These are phyloP conservation scores for Venturia nashicola DNA, from an alignment of 2,329 filamentous ascomycete species.

Conservation along the genomic window DNA sequence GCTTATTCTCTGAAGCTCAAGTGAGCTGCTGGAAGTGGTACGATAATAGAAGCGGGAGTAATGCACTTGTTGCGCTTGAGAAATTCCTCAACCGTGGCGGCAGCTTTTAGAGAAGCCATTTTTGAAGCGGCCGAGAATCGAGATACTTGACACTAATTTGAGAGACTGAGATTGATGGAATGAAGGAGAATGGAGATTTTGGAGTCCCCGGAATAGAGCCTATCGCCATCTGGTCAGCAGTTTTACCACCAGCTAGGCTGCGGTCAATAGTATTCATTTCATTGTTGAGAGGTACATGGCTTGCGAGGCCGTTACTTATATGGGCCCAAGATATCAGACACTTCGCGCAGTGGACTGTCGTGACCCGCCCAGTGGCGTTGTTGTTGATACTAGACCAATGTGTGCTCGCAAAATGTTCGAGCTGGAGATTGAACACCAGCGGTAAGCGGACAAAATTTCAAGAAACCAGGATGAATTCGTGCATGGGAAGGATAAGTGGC, in stretches of 20 bases:
- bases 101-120: not conserved
- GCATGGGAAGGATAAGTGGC: not conserved
- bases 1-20: not conserved
- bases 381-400: too few relatives aligned
- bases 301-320: not conserved
- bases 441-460: not conserved
- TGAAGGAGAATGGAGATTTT: not conserved
- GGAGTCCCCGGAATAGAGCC: not conserved
- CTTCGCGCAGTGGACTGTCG: not conserved
- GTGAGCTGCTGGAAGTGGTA: not conserved
- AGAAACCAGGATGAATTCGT: not conserved
- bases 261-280: not conserved
- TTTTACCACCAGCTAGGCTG: not conserved
- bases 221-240: not conserved
- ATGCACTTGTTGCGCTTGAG: not conserved
- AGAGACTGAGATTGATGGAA: not conserved
- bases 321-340: not conserved
- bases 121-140: not conserved
- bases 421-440: not conserved
- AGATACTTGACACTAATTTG: not conserved
- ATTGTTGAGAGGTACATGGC: not conserved
- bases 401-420: too few relatives aligned
- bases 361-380: not conserved
- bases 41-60: not conserved
- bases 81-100: not conserved